Base-by-base conservation (phyloP, 768 basidiomycete genomes). In the Tylopilus cervinicoccineus region DNA sequence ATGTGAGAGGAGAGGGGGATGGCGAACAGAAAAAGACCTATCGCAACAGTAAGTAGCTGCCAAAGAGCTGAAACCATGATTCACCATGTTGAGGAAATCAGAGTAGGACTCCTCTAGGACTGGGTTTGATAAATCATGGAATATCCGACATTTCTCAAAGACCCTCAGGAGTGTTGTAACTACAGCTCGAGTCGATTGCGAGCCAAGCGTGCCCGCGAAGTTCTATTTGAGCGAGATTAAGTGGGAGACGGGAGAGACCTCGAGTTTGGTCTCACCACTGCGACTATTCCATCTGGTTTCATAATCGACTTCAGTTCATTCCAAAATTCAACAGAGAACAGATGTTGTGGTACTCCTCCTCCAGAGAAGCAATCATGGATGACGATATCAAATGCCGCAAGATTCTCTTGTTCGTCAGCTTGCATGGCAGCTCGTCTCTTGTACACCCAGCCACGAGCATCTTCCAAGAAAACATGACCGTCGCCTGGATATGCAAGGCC, bases 291-390 rank as follows among this genome's bases (percentile, higher is more conserved):
- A 39, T 88, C 81, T 4, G 78, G 72, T 12, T 77, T 73, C 66
- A 95, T 76, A 17, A 84, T 62, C 2, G 64, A 58, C 57, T 79
- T 84, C 43, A 95, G 61, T 45, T 83, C 81, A 20, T 73, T 55
- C 89, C 91, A 95, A 62, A 94, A 94, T 56, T 93, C 84, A 26
- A 77, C 33, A 0, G 93, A 89, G 68, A 87, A 97, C 43, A 97
- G 70, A 59, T 91, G 85, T 31, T 82, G 72, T 0, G 95, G 93
- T 3, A 97, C 83, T n/a, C 81, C 82, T 4, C 95, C 95, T 9
- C 94, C 95, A 9, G 93, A 92, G 64, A 96, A 97, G 60, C 89
- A 90, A 58, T 95, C 94, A 56, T 97, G 95, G 0, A 95, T 72
- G 33, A 93, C 79, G 52, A 86, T 74, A 55, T 89, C 86, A 60